Conservation (phyloP, 148 eudicot genomes). For the Camellia lanceoleosa region DNA sequence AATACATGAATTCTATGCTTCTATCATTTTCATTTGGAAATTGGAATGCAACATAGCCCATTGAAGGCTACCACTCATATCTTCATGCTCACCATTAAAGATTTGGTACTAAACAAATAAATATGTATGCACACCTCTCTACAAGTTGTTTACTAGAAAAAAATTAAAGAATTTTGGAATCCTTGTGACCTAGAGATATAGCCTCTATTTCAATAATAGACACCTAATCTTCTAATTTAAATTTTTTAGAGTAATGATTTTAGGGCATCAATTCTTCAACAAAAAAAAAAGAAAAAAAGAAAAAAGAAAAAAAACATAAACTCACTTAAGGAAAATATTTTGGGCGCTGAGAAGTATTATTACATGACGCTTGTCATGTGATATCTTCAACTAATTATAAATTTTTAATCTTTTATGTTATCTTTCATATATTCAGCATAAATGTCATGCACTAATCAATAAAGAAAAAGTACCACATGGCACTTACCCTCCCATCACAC, state of each 20-base stretch:
- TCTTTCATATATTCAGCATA: no score
- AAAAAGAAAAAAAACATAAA: background rate
- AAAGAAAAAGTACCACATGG: no score
- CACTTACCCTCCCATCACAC: no score
- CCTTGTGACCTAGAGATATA: background rate
- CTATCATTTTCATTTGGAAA: background rate
- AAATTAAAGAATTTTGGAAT: no score
- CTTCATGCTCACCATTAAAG: constrained; percentile 8
- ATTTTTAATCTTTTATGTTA: no score
- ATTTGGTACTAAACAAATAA: background rate
- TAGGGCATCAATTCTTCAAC: background rate
- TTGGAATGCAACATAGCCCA: background rate
- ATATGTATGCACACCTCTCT: background rate
- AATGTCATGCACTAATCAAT: no score
- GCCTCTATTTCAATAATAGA: background rate
- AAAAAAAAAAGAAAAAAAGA: no score
- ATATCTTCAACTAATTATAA: no score
- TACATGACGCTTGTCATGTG: no score
- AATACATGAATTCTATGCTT: background rate
- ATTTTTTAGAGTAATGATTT: background rate
- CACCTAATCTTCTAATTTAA: background rate
- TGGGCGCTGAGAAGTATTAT: no score
- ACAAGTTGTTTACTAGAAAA: background rate
- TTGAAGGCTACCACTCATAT: background rate
- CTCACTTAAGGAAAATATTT: no score